Evolutionary conservation across 2,329 filamentous ascomycete species (phyloP).

Genomic region (Fusarium albidum): DNA sequence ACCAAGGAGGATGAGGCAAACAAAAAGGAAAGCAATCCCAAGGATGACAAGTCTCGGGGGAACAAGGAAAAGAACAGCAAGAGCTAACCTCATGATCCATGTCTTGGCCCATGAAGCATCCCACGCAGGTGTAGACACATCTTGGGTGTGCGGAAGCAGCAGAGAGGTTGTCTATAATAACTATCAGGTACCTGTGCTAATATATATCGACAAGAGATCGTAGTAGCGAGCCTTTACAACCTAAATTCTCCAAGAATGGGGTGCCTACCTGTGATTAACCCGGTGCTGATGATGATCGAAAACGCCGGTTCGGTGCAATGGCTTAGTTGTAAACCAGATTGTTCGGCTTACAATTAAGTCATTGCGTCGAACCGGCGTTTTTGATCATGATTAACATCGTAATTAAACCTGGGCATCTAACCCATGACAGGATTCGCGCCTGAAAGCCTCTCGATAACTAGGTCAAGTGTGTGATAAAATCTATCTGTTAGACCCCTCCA

Average conservation of each 20-base stretch:
- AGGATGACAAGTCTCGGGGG: conserved; percentile 2
- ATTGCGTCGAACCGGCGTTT: neutral
- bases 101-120: too few relatives aligned
- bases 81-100: conserved; percentile 5
- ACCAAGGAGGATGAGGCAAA: conserved; percentile 10
- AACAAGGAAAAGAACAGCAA: conserved; percentile 24
- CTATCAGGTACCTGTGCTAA: too few relatives aligned
- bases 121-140: too few relatives aligned
- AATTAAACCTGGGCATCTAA: conserved; percentile 42
- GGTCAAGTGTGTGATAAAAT: conserved; percentile 19
- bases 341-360: conserved; percentile 11
- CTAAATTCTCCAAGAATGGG: too few relatives aligned
- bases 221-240: too few relatives aligned
- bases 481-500: conserved; percentile 33
- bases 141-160: too few relatives aligned
- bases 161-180: too few relatives aligned
- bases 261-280: too few relatives aligned
- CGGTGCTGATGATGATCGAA: too few relatives aligned
- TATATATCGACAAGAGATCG: too few relatives aligned
- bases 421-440: conserved; percentile 34
- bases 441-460: conserved; percentile 35
- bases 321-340: conserved; percentile 26
- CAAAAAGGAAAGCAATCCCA: conserved; percentile 3
- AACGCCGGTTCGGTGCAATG: too few relatives aligned
- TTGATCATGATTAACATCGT: conserved; percentile 35